Conservation (phyloP, 495 filamentous ascomycete genomes). For the Choiromyces venosus region DNA sequence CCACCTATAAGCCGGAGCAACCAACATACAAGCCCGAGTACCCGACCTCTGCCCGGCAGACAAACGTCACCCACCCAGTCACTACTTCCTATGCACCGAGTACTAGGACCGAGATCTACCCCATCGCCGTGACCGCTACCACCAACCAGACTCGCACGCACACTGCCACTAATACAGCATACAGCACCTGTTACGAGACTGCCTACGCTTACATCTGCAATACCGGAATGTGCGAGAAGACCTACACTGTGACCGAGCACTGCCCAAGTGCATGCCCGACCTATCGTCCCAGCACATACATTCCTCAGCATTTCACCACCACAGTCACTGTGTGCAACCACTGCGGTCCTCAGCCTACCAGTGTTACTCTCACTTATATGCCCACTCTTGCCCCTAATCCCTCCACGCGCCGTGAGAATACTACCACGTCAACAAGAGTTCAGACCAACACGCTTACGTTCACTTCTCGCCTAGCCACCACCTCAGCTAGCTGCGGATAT, state of each 20-base stretch:
- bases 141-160: constrained; percentile 23
- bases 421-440: not conserved
- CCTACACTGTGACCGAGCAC: constrained; percentile 36
- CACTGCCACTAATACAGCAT: constrained; percentile 22
- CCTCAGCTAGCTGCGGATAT: not conserved
- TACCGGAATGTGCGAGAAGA: constrained; percentile 33
- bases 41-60: constrained; percentile 1
- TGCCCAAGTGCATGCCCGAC: constrained; percentile 31
- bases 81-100: constrained; percentile 18
- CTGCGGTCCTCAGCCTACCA: constrained; percentile 33
- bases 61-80: constrained; percentile 12
- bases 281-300: constrained; percentile 18
- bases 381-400: constrained; percentile 16
- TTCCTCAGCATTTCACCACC: constrained; percentile 35
- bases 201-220: constrained; percentile 30
- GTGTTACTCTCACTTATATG: constrained; percentile 31
- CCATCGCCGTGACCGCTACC: constrained; percentile 9
- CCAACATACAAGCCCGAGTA: constrained; percentile 5
- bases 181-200: constrained; percentile 36
- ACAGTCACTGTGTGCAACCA: constrained; percentile 36
- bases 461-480: not conserved
- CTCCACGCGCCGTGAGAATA: not conserved
- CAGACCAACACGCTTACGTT: not conserved
- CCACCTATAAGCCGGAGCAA: constrained; percentile 6
- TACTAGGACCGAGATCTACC: constrained; percentile 7